phyloP scores from a whole-genome alignment of 2,329 filamentous ascomycete species.

The Tolypocladium inflatum region DNA sequence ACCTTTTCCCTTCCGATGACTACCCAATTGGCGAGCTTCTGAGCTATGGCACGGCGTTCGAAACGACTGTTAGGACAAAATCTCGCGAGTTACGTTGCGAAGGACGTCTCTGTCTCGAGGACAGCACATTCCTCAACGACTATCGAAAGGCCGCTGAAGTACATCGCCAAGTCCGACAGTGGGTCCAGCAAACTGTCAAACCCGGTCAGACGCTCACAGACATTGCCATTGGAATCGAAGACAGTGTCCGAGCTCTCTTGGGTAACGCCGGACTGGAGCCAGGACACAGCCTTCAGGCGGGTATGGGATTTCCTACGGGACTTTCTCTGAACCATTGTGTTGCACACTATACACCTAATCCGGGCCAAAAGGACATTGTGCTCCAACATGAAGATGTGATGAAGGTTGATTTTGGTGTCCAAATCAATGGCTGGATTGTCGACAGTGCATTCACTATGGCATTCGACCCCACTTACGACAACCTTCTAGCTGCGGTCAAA shows the following conservation, averaged over 20 bases:
- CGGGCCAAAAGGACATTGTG: constrained; percentile 60
- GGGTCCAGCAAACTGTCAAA: constrained; percentile 68
- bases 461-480: constrained; percentile 64
- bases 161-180: constrained; percentile 72
- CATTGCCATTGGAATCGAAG: constrained; percentile 74
- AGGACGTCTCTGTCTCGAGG: constrained; percentile 15
- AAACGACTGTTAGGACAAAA: background rate
- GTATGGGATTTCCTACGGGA: constrained; percentile 77
- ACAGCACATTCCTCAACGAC: constrained; percentile 56
- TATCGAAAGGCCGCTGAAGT: constrained; percentile 73
- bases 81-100: background rate
- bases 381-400: constrained; percentile 62
- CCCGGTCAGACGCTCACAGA: constrained; percentile 67
- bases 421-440: constrained; percentile 67
- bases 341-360: constrained; percentile 76
- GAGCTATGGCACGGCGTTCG: constrained; percentile 8
- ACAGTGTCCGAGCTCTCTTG: constrained; percentile 63
- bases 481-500: constrained; percentile 59
- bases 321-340: constrained; percentile 72
- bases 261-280: constrained; percentile 66
- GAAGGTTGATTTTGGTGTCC: constrained; percentile 71
- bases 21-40: constrained; percentile 19
- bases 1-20: constrained; percentile 17
- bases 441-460: constrained; percentile 69
- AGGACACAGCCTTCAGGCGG: constrained; percentile 63